Evolutionary conservation across 495 filamentous ascomycete genomes (phyloP), one percentile per base, ranked within the genome.

Genomic region (Penicillium canescens): DNA sequence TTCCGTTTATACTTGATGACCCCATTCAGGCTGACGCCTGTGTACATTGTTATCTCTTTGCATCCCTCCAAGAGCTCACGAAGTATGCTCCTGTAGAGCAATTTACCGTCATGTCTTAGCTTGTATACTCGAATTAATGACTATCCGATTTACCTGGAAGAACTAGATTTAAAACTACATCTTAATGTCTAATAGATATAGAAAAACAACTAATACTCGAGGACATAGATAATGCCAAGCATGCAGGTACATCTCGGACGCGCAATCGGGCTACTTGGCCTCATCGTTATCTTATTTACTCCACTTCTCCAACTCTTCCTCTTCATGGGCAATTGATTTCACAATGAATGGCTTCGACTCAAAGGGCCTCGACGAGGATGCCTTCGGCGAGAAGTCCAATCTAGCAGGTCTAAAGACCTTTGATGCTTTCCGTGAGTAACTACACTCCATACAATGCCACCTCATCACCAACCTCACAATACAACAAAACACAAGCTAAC

Each of bases 401-500:
- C 73, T 78, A 61, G 71, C 73, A 53, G 72, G 72, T 47, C 80
- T 97, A 62, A 82, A 85, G 70, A 89, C 91, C 35, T 98, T 98
- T 71, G 94, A 98, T 82, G 93, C 92, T 59, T 98, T 98, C 72
- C 94, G 92, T 97, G 81, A 66, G 89, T 84, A n/a, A 9, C 23
- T 4, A 24, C 16, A 47, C 34, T 18, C 18, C 9, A 51, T 40
- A 10, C 42, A 45, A 28, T 8, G 21, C 39, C 41, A 9, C 41
- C 36, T 31, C 21, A 14, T 12, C 36, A 18, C 18, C 18, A 18
- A 18, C 18, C 18, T 18, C 18, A 18, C 18, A 18, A 18, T 18
- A 18, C 18, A 18, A 18, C 18, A 18, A 18, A 18, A 18, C 18
- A 18, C 18, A 40, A 8, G 18, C 58, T 60, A 47, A 54, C 46